Evolutionary conservation across 768 basidiomycete species (phyloP), one percentile per base, ranked within the genome.

Genomic region (Cystoderma amianthinum): DNA sequence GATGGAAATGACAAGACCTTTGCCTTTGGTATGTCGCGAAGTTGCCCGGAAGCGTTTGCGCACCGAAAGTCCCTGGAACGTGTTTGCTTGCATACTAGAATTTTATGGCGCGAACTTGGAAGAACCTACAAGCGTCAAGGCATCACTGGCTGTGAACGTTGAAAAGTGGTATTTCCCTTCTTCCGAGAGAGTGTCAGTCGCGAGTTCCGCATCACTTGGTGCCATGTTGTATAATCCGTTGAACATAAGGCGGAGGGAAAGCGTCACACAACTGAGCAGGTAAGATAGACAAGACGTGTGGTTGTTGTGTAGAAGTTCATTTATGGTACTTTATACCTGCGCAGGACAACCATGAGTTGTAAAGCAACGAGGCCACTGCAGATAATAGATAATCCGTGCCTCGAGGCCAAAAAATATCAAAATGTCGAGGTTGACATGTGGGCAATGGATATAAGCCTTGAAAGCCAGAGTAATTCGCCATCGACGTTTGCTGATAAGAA

Each of bases 1-100:
- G 43, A 91, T 78, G 6, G 83, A 82, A 47, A 91, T 78, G 36
- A 87, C 81, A 45, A 88, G 73, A 22, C 89, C 89, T 57, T 85
- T 85, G 21, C 86, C 86, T 54, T 82, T 85, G 15, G 67, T 62
- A 56, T 88, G 83, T 16, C 86, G 72, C 30, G 76, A 71, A 20
- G 80, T 77, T 18, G 74, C 73, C 43, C 87, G 77, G 49, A 91
- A 91, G n/a, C 88, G 75, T 59, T 91, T 91, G 47, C 88, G 76
- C 38, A 91, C 60, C 2, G 85, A 88, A 39, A 89, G 73, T 5
- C 81, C 80, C 69, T 73, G 17, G 18, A 9, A 32, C n/a, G 18
- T 28, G 10, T 12, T 23, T 17, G 12, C 15, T 15, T 6, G 7
- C 9, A 19, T 19, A 36, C n/a, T 19, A 2, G 7, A 4, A n/a